Conservation (phyloP, 1,284 basidiomycete species). For the Sanghuangporus baumii region DNA sequence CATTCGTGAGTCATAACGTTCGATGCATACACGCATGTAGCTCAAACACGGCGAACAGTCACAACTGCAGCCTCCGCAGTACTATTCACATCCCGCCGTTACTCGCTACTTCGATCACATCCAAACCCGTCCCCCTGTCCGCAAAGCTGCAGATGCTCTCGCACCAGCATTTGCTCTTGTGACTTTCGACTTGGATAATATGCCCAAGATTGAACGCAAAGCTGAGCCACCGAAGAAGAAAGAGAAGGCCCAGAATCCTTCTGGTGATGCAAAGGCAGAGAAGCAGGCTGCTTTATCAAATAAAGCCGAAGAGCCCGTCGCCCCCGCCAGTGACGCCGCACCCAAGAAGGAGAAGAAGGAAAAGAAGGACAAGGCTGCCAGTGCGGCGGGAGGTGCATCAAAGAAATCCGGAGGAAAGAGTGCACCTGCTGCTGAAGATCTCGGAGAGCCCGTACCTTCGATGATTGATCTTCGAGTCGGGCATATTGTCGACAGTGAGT, state of each 20-base stretch:
- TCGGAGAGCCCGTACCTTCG: conserved; percentile 77
- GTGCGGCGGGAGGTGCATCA: conserved; percentile 32
- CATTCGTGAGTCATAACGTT: conserved; percentile 51
- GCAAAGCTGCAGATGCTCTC: conserved; percentile 45
- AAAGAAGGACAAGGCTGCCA: conserved; percentile 35
- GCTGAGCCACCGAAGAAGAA: conserved; percentile 75
- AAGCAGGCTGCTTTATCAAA: conserved; percentile 21
- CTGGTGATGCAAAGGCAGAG: conserved; percentile 24
- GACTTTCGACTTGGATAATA: conserved; percentile 66
- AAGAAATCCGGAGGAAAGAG: conserved; percentile 40
- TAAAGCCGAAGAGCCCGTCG: conserved; percentile 20
- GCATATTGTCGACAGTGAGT: conserved; percentile 81
- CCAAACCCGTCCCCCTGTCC: conserved; percentile 64
- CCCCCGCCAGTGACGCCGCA: conserved; percentile 24
- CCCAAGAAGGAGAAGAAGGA: conserved; percentile 47
- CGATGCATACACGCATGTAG: background rate
- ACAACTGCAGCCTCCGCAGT: conserved; percentile 57
- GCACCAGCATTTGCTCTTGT: conserved; percentile 57
- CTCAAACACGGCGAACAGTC: conserved; percentile 41
- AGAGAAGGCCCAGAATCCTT: conserved; percentile 60
- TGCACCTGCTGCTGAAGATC: conserved; percentile 45
- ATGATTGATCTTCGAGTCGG: conserved; percentile 95
- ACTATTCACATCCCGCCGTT: conserved; percentile 73
- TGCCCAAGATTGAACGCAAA: conserved; percentile 71
- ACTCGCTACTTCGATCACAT: conserved; percentile 94